phyloP scores from a whole-genome alignment of 139 green algal species.

The Chlamydomonas eustigma region DNA sequence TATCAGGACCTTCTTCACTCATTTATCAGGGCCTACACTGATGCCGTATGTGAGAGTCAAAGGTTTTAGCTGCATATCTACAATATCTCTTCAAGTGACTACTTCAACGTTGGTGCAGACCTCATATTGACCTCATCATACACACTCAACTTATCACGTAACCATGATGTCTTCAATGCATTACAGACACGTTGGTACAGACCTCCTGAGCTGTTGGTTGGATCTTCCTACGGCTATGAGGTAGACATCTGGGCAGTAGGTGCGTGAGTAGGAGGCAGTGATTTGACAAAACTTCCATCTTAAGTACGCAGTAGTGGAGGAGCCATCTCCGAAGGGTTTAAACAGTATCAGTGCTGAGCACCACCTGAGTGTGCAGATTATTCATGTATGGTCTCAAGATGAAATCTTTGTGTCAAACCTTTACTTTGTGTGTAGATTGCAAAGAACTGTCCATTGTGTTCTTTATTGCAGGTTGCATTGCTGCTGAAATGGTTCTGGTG shows the following conservation, averaged over 20 bases:
- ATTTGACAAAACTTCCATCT: background rate
- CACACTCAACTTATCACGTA: constrained; percentile 35
- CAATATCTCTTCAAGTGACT: background rate
- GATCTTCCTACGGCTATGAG: constrained; percentile 48
- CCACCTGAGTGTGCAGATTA: background rate
- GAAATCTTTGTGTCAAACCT: too few species aligned
- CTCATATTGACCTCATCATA: background rate
- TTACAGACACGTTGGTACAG: constrained; percentile 77
- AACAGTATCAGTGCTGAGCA: background rate
- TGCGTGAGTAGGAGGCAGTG: background rate
- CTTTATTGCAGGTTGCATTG: constrained; percentile 55
- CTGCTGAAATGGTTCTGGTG: constrained; percentile 66
- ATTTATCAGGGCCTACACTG: background rate
- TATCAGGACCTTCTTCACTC: background rate
- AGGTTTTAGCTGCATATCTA: background rate
- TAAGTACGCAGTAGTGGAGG: background rate
- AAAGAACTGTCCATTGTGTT: background rate
- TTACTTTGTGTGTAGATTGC: background rate
- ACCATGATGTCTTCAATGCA: constrained; percentile 74
- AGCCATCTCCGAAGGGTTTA: background rate
- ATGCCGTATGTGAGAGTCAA: background rate
- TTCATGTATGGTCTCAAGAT: too few species aligned
- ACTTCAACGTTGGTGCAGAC: background rate
- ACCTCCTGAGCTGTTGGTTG: constrained; percentile 76
- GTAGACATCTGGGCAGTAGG: constrained; percentile 69